Conservation (phyloP, 2,329 filamentous ascomycete genomes). For the Fusarium sp. region DNA sequence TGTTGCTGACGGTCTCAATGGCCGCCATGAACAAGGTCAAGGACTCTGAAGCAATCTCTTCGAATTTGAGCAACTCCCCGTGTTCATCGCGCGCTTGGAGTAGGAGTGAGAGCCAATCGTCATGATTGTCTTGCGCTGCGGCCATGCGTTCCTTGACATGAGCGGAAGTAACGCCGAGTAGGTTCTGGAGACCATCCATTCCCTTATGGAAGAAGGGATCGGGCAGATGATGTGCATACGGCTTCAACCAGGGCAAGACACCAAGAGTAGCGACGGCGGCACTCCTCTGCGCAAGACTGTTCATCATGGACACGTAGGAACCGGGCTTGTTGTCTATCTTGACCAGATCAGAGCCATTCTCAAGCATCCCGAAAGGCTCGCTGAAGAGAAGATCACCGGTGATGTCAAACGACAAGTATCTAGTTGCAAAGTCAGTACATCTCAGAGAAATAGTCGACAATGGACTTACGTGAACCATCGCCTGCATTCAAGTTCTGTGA, state of each 20-base stretch:
- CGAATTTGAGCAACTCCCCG: no score
- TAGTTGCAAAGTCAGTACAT: not conserved
- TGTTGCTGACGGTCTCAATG: no score
- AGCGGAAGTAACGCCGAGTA: no score
- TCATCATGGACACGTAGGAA: not conserved
- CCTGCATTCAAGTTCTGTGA: not conserved
- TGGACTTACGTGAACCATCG: not conserved
- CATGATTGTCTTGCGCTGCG: no score
- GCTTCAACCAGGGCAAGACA: not conserved
- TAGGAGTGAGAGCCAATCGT: no score
- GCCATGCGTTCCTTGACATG: no score
- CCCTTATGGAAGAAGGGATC: no score
- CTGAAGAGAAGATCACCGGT: not conserved
- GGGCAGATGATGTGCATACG: not conserved
- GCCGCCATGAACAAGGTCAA: no score
- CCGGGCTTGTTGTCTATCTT: not conserved
- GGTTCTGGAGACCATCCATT: no score
- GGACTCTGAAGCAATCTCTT: no score
- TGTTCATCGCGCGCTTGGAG: no score
- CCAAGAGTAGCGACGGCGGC: not conserved
- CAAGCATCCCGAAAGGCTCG: not conserved
- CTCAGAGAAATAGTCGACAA: no score
- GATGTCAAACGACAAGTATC: conserved; percentile 1
- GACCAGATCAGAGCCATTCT: not conserved
- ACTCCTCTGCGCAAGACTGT: not conserved